phyloP scores from a whole-genome alignment of 306 rosid species.

The Clitoria ternatea region DNA sequence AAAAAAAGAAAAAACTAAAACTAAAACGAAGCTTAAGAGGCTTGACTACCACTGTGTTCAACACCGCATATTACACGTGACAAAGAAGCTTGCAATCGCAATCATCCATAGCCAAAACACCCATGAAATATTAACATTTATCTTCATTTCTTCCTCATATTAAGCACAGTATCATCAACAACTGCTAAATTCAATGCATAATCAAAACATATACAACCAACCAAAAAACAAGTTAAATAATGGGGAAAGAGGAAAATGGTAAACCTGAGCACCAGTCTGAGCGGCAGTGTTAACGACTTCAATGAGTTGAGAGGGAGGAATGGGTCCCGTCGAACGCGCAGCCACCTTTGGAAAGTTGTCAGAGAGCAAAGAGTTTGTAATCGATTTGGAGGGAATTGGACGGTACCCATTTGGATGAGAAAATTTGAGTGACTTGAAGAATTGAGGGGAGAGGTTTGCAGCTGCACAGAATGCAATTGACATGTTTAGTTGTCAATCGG shows the following conservation, averaged over 20 bases:
- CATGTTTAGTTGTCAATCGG: conserved; percentile 21
- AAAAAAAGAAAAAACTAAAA: too few species aligned
- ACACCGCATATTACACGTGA: background rate
- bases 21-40: background rate
- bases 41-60: background rate
- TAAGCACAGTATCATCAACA: background rate
- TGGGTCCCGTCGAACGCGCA: conserved; percentile 63
- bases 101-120: background rate
- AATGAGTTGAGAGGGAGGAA: conserved; percentile 56
- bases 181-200: background rate
- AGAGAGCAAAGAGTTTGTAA: conserved; percentile 46
- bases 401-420: conserved; percentile 33
- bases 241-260: background rate
- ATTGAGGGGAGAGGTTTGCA: conserved; percentile 29
- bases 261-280: conserved; percentile 91
- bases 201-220: background rate
- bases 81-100: background rate
- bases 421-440: conserved; percentile 30
- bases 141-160: background rate
- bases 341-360: conserved; percentile 54
- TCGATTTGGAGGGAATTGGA: conserved; percentile 24
- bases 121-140: background rate
- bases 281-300: conserved; percentile 86
- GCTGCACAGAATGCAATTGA: conserved; percentile 45
- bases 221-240: background rate